Percentiles rank a stretch among this genome's conserved stretches.
Evolutionary conservation across 148 eudicot genomes (phyloP).

Genomic region (Persicaria maculosa): DNA sequence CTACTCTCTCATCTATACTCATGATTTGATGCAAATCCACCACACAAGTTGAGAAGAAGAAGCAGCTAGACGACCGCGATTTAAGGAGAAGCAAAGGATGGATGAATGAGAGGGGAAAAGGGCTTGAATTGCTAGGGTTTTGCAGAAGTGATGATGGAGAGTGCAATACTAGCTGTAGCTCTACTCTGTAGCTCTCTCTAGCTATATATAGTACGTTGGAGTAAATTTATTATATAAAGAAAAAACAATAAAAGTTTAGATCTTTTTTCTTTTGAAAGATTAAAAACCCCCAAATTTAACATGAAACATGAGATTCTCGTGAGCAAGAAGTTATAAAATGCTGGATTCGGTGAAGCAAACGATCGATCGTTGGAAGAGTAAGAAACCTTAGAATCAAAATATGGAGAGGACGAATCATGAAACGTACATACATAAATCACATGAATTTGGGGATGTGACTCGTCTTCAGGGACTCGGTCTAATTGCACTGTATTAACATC

Average conservation of each 20-base stretch:
- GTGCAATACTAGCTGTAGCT: slow-evolving; percentile 6
- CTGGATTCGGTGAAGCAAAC: background rate
- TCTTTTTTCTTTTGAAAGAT: background rate
- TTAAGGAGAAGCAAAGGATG: background rate
- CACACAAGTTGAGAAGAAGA: background rate
- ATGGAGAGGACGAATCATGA: background rate
- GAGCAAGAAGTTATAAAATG: background rate
- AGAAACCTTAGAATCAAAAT: background rate
- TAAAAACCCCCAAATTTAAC: background rate
- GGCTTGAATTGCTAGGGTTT: background rate
- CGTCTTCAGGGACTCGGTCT: background rate
- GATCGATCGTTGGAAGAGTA: background rate
- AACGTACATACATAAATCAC: background rate
- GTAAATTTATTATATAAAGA: background rate
- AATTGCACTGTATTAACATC: background rate
- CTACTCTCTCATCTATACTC: slow-evolving; percentile 37
- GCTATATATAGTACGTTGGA: slow-evolving; percentile 6
- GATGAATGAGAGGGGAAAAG: no score
- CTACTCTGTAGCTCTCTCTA: background rate
- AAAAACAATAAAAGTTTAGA: background rate
- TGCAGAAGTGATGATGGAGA: background rate
- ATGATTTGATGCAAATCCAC: background rate
- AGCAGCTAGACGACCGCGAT: background rate
- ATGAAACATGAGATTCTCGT: slow-evolving; percentile 1
- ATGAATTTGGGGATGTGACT: background rate